phyloP scores from a whole-genome alignment of 495 filamentous ascomycete genomes.

The Aspergillus biplanus region DNA sequence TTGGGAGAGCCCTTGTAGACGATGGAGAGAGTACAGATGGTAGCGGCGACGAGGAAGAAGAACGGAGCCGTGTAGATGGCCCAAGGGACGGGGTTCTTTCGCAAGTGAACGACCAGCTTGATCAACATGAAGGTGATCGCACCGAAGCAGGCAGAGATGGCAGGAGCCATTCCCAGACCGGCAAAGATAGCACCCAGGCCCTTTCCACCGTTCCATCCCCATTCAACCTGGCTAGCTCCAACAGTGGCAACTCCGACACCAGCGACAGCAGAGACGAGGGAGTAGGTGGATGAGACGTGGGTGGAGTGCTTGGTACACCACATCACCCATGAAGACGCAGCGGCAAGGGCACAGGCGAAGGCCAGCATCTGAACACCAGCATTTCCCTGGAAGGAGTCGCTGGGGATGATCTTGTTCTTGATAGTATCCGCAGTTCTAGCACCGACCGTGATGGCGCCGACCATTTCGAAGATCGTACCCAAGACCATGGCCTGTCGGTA shows the following conservation, averaged over 20 bases:
- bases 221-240: conserved; percentile 59
- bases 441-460: conserved; percentile 63
- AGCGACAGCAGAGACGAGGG: conserved; percentile 63
- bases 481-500: conserved; percentile 70
- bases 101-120: conserved; percentile 60
- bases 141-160: conserved; percentile 59
- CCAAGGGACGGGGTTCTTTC: conserved; percentile 59
- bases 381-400: conserved; percentile 50
- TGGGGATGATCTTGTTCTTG: conserved; percentile 62
- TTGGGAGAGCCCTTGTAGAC: conserved; percentile 68
- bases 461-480: conserved; percentile 65
- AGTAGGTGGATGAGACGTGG: conserved; percentile 68
- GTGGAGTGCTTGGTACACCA: conserved; percentile 64
- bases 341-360: conserved; percentile 60
- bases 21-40: conserved; percentile 62
- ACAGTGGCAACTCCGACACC: conserved; percentile 65
- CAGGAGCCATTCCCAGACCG: conserved; percentile 62
- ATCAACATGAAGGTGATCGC: conserved; percentile 64
- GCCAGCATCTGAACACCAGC: conserved; percentile 64
- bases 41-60: conserved; percentile 62
- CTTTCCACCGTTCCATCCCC: conserved; percentile 65
- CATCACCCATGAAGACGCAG: conserved; percentile 60
- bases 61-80: conserved; percentile 61
- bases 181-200: conserved; percentile 65
- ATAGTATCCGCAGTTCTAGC: conserved; percentile 63